Percentiles rank a stretch among this genome's conserved stretches.
Conservation (phyloP, 306 rosid species). For the Vigna mungo region DNA sequence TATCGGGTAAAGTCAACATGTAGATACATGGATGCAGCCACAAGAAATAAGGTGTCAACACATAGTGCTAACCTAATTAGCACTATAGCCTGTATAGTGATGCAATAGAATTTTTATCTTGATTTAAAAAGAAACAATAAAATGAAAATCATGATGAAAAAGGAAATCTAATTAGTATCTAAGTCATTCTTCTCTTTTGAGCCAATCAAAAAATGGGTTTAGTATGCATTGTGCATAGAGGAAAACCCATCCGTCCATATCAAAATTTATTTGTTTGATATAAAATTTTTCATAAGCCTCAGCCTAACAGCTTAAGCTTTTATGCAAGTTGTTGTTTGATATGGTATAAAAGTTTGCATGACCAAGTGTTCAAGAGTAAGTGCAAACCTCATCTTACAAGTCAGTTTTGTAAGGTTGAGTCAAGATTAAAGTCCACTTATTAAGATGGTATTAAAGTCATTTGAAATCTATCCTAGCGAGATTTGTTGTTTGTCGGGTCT, state of each 20-base stretch:
- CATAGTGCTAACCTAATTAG: not conserved
- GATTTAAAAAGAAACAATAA: not conserved
- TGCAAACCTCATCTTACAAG: too few relatives aligned
- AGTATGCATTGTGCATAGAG: not conserved
- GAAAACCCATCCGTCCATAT: slow-evolving; percentile 5
- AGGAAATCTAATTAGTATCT: not conserved
- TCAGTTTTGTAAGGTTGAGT: too few relatives aligned
- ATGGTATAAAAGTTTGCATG: not conserved
- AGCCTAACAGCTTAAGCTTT: too few relatives aligned
- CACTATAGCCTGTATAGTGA: too few relatives aligned
- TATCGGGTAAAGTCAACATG: slow-evolving; percentile 19
- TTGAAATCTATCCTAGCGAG: too few relatives aligned
- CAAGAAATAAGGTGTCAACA: not conserved
- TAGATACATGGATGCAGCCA: not conserved
- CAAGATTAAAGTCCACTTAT: too few relatives aligned
- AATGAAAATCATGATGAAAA: not conserved
- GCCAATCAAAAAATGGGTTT: not conserved
- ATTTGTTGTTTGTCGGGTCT: too few relatives aligned
- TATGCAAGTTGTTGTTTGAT: too few relatives aligned
- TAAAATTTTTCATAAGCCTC: not conserved
- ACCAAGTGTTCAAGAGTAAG: not conserved
- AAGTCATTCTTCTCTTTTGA: not conserved
- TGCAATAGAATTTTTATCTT: too few relatives aligned
- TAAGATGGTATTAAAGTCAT: too few relatives aligned
- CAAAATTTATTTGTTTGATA: not conserved